phyloP scores from a whole-genome alignment of 164 flowering plant genomes.

The Chloranthus sessilifolius region DNA sequence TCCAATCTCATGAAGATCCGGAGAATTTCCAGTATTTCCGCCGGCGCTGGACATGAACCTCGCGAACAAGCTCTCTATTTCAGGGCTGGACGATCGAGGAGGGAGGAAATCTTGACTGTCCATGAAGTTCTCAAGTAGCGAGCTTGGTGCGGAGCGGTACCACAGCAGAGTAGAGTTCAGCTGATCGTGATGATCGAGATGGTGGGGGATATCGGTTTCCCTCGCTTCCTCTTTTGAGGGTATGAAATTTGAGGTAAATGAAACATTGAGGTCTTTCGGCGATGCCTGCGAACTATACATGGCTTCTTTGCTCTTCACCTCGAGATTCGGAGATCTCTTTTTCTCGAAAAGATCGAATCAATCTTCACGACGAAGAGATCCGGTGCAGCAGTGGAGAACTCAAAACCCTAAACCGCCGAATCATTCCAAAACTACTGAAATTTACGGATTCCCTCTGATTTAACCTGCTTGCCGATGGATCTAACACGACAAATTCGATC shows the following conservation, averaged over 20 bases:
- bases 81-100: slow-evolving; percentile 30
- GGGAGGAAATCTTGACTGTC: slow-evolving; percentile 21
- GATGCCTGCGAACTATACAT: slow-evolving; percentile 19
- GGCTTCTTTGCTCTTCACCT: too few species aligned
- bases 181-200: slow-evolving; percentile 15
- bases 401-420: neutral
- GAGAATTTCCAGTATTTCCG: slow-evolving; percentile 5
- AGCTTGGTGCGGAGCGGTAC: slow-evolving; percentile 47
- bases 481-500: too few species aligned
- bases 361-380: slow-evolving; percentile 5
- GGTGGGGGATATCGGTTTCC: slow-evolving; percentile 21
- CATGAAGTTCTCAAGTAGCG: slow-evolving; percentile 26
- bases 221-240: slow-evolving; percentile 13
- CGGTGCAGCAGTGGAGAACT: too few species aligned
- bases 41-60: slow-evolving; percentile 26
- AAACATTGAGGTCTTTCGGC: slow-evolving; percentile 16
- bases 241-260: slow-evolving; percentile 17
- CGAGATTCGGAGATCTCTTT: neutral
- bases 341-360: slow-evolving; percentile 7
- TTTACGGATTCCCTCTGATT: too few species aligned
- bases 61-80: slow-evolving; percentile 23
- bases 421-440: neutral
- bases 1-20: slow-evolving; percentile 17
- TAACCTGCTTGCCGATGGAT: too few species aligned
- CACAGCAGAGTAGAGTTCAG: slow-evolving; percentile 33